Base-by-base conservation (phyloP, 2,329 filamentous ascomycete species). In the Penicillium sp. region DNA sequence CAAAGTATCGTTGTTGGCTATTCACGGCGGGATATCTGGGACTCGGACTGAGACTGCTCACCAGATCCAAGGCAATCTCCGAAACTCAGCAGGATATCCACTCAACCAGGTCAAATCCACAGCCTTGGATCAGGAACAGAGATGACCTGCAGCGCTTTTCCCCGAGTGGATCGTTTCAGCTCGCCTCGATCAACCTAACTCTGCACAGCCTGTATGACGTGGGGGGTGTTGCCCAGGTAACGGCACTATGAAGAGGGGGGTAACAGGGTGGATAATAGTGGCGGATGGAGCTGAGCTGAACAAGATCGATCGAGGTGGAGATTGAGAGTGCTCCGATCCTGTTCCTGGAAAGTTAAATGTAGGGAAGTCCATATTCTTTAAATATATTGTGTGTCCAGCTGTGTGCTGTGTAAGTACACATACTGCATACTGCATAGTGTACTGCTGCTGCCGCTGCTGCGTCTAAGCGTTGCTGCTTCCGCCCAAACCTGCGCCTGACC, bases 141-240 rank as follows among this genome's bases (percentile, higher is more conserved):
- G 19, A 50, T 56, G 54, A 62, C 51, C 37, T 58, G 55, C 58
- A 58, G 57, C 34, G 21, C 19, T 52, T 44, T 26, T 36, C 19
- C 31, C 31, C 43, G 3, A 31, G 54, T 61, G 53, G 59, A 61
- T 52, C 42, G 47, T 9, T 55, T 63, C 61, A 63, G 60, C 63
- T 61, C 45, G 42, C 33, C 46, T 56, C 51, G 51, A 60, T 59
- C 45, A 56, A 51, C 42, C 54, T 54, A 50, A 33, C 21, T 29
- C 26, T 57, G 31, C 50, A 58, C 52, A 51, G 40, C 42, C 51
- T 58, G 55, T 48, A 63, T 64, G 60, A 61, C 60, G 60, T 62
- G 58, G 51, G 56, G 55, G 36, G 37, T 37, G 23, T 66, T 66
- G 59, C 63, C 36, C 21, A 37, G 55, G 60, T 60, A 66, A 66